Evolutionary conservation across 2,329 filamentous ascomycete genomes (phyloP).

Genomic region (Pseudocercospora fuligena): DNA sequence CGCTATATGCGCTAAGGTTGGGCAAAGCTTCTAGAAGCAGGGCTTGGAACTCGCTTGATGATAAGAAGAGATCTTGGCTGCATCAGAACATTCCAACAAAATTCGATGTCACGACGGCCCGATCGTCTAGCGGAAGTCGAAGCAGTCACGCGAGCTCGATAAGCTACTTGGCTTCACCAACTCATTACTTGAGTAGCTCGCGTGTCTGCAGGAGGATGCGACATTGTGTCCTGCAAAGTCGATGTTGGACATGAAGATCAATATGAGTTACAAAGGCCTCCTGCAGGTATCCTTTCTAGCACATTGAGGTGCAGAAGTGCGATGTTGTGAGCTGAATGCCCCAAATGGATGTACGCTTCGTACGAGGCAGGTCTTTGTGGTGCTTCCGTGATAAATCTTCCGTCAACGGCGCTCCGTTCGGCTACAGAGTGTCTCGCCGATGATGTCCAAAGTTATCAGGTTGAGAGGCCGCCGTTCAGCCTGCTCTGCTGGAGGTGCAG

Average conservation of each 20-base stretch:
- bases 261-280: no score
- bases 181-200: conserved; percentile 1
- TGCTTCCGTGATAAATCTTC: not conserved
- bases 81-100: no score
- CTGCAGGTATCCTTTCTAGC: no score
- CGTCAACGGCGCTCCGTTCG: not conserved
- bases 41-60: conserved; percentile 13
- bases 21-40: conserved; percentile 12
- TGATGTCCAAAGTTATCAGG: not conserved
- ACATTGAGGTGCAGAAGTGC: not conserved
- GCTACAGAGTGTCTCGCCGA: not conserved
- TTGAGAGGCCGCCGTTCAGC: not conserved
- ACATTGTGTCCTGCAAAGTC: not conserved
- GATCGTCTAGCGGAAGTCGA: not conserved
- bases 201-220: not conserved
- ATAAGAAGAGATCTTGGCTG: conserved; percentile 1
- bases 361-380: not conserved
- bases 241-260: not conserved
- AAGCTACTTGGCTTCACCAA: not conserved
- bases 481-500: not conserved
- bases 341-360: no score
- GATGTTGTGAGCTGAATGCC: not conserved
- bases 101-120: not conserved
- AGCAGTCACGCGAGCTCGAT: not conserved
- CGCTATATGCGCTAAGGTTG: not conserved